phyloP scores from a whole-genome alignment of 2,329 filamentous ascomycete species.

The Alternaria ethzedia region DNA sequence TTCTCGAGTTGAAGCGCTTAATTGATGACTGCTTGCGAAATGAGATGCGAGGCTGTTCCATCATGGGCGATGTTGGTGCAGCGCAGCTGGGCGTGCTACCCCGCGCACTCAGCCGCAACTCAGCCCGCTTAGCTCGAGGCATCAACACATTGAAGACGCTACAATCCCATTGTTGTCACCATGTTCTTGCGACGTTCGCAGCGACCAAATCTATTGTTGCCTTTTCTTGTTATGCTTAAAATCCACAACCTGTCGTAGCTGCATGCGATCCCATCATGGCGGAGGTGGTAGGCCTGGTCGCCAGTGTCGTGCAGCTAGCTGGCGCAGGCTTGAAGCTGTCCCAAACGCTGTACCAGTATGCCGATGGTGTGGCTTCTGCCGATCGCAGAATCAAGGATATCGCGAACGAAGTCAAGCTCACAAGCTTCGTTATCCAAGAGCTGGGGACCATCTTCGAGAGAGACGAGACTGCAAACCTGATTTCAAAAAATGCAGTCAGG shows the following conservation, averaged over 20 bases:
- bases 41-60: background rate
- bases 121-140: background rate
- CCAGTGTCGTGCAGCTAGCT: constrained; percentile 41
- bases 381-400: constrained; percentile 37
- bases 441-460: constrained; percentile 34
- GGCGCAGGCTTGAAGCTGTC: constrained; percentile 39
- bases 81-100: background rate
- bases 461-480: constrained; percentile 28
- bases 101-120: constrained; percentile 2
- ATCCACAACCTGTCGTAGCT: background rate
- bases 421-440: constrained; percentile 38
- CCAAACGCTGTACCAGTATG: constrained; percentile 40
- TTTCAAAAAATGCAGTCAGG: constrained; percentile 32
- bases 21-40: background rate
- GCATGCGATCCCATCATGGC: constrained; percentile 22
- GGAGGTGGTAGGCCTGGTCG: constrained; percentile 32
- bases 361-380: constrained; percentile 37
- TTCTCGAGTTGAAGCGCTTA: background rate
- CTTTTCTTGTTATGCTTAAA: background rate
- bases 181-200: no score
- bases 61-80: background rate
- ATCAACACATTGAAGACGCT: background rate
- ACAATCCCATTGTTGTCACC: background rate
- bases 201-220: no score
- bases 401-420: constrained; percentile 37